Evolutionary conservation across 2,329 filamentous ascomycete genomes (phyloP), one percentile per base, ranked within the genome.

Genomic region (Pyricularia pennisetigena): DNA sequence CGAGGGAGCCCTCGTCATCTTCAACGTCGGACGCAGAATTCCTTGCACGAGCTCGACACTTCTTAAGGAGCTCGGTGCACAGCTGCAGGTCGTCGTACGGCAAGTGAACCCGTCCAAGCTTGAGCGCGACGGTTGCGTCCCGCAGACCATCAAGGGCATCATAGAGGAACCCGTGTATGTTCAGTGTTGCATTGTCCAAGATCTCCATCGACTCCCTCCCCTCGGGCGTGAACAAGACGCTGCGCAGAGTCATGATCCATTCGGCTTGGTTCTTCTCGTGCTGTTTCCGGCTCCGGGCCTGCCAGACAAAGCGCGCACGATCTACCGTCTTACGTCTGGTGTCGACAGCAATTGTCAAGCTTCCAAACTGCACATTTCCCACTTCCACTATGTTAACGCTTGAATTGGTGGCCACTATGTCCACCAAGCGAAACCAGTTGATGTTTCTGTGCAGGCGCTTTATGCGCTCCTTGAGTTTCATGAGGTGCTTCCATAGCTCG

Each of bases 281-380:
- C 35, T 78, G 77, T 29, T 84, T 82, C 62, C 83, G 83, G 71
- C 86, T 83, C 71, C 88, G 88, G 78, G 90, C 86, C 75, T 93
- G 92, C 73, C 94, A 90, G 78, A 97, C 97, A 74, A 97, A 89
- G 63, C 93, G 90, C 69, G 92, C 93, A 68, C 93, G 88, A 75
- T 97, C 94, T 32, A 97, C 92, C 79, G 94, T 94, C 79, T 97
- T 96, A 70, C 88, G 89, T 72, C 96, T 85, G 7, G 95, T 98
- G 76, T 99, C 94, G 67, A 99, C 91, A 5, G 92, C 91, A 70
- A 97, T 82, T 16, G 91, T 93, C 73, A 97, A 86, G 73, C 87
- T 92, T 69, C 94, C 94, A 68, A 97, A 82, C 75, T 97, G 92
- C 62, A 98, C 78, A 70, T 89, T 91, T 26, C 95, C 95, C 29